Evolutionary conservation across 1,284 basidiomycete genomes (phyloP).

Genomic region (Peniophora sp.): DNA sequence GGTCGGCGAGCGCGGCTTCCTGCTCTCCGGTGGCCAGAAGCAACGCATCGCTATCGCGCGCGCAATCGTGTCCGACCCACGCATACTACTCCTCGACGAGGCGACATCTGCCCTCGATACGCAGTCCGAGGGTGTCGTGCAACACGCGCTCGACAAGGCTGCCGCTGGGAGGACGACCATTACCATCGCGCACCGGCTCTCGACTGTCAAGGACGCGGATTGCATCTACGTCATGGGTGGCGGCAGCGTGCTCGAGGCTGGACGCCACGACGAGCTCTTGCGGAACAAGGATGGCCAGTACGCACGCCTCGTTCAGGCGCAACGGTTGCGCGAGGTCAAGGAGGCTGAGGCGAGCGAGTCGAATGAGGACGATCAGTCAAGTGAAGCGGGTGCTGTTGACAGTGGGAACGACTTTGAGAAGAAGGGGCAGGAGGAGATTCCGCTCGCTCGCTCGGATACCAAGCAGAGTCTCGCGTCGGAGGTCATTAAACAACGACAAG

Average conservation of each 20-base stretch:
- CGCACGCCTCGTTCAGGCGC: constrained; percentile 70
- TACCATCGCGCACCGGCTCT: constrained; percentile 71
- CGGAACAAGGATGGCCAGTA: constrained; percentile 61
- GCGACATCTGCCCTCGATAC: constrained; percentile 88
- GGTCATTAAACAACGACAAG: constrained; percentile 44
- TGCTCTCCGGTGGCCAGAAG: constrained; percentile 92
- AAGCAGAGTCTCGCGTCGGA: constrained; percentile 65
- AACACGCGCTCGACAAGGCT: constrained; percentile 92
- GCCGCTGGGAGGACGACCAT: constrained; percentile 73
- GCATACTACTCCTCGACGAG: constrained; percentile 88
- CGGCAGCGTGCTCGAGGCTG: constrained; percentile 75
- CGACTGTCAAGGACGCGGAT: constrained; percentile 76
- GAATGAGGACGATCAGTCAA: constrained; percentile 23
- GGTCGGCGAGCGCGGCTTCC: constrained; percentile 81
- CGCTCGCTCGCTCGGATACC: constrained; percentile 61
- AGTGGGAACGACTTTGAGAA: constrained; percentile 41
- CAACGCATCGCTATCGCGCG: constrained; percentile 91
- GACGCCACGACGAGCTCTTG: constrained; percentile 77
- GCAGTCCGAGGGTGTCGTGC: constrained; percentile 86
- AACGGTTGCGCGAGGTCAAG: constrained; percentile 60
- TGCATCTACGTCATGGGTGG: constrained; percentile 75
- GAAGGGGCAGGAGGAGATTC: constrained; percentile 46
- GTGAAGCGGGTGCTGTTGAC: constrained; percentile 24
- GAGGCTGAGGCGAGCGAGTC: constrained; percentile 23
- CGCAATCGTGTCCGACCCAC: constrained; percentile 66